phyloP scores from a whole-genome alignment of 169 alveolate genomes.

The Plasmodium relictum region DNA sequence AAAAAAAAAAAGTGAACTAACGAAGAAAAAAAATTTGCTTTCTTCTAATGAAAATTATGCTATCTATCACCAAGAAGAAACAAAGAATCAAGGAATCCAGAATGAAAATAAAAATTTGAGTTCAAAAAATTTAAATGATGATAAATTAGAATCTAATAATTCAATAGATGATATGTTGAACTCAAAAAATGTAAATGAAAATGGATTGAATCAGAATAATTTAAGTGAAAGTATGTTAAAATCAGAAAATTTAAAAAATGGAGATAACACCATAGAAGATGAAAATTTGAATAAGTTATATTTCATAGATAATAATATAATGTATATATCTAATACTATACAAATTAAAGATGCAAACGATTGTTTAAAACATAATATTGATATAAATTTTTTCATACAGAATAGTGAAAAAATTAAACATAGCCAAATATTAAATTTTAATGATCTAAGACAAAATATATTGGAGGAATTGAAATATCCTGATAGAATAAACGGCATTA shows the following conservation, averaged over 20 bases:
- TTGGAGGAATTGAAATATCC: conserved; percentile 88
- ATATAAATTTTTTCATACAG: conserved; percentile 80
- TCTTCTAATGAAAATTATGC: background rate
- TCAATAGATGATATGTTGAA: background rate
- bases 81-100: background rate
- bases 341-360: conserved; percentile 95
- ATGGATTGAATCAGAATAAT: background rate
- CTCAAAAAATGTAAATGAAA: background rate
- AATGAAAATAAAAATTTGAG: background rate
- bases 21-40: background rate
- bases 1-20: conserved; percentile 8
- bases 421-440: conserved; percentile 90
- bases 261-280: background rate
- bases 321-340: conserved; percentile 55
- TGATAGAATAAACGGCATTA: conserved; percentile 82
- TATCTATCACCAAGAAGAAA: background rate
- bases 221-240: background rate
- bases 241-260: background rate
- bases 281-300: background rate
- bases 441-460: conserved; percentile 88
- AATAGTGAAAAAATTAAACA: conserved; percentile 88
- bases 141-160: background rate
- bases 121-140: background rate
- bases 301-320: conserved; percentile 46
- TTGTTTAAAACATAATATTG: conserved; percentile 85